Conservation (phyloP, 805 yeast genomes). For the Kregervanrija fluxuum region DNA sequence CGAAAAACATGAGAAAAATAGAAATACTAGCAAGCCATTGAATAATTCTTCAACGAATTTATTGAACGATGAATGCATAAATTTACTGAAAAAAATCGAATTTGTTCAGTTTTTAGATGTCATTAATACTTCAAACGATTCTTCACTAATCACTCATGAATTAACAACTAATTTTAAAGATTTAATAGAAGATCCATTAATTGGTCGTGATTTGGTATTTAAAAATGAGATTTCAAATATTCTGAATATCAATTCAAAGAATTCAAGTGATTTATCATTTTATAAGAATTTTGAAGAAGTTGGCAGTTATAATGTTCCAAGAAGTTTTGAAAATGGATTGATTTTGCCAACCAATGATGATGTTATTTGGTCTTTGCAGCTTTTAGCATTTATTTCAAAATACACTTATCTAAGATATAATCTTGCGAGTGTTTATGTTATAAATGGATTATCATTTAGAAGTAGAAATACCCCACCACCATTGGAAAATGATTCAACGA, state of each 20-base stretch:
- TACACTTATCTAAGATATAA: slow-evolving; percentile 72
- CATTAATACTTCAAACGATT: slow-evolving; percentile 19
- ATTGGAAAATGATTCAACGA: slow-evolving; percentile 21
- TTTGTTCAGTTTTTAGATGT: slow-evolving; percentile 23
- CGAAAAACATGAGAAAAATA: slow-evolving; percentile 14
- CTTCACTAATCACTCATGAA: slow-evolving; percentile 15
- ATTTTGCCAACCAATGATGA: slow-evolving; percentile 91
- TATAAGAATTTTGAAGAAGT: slow-evolving; percentile 16
- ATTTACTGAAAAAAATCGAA: slow-evolving; percentile 19
- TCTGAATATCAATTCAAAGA: slow-evolving; percentile 14
- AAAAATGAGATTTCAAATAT: slow-evolving; percentile 25
- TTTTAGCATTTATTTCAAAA: slow-evolving; percentile 88
- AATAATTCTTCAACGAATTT: background rate
- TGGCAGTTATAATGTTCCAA: slow-evolving; percentile 32
- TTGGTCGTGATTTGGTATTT: slow-evolving; percentile 20
- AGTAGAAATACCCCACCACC: slow-evolving; percentile 29
- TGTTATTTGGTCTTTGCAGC: slow-evolving; percentile 86
- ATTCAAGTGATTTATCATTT: slow-evolving; percentile 15
- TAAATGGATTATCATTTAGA: slow-evolving; percentile 59
- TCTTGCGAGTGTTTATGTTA: slow-evolving; percentile 68
- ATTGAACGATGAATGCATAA: slow-evolving; percentile 21
- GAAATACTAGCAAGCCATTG: background rate
- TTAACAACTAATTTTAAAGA: slow-evolving; percentile 18
- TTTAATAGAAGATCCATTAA: slow-evolving; percentile 18
- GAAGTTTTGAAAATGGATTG: slow-evolving; percentile 57